phyloP scores from a whole-genome alignment of 495 filamentous ascomycete genomes.

The Melanomma pulvis-pyrius region DNA sequence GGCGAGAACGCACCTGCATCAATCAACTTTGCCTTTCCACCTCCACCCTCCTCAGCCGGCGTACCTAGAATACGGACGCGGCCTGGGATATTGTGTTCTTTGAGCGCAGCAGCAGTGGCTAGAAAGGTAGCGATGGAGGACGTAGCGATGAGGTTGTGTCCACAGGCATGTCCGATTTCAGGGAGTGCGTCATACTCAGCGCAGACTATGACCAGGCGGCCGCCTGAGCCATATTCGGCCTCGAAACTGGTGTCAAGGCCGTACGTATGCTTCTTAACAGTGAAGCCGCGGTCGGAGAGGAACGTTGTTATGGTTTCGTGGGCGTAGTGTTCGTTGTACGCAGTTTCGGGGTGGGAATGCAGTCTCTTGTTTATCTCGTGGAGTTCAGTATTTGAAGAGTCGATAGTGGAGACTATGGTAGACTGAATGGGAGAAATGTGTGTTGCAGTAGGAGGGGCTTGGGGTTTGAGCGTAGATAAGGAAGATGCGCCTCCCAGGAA shows the following conservation, averaged over 20 bases:
- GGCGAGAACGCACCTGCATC: constrained; percentile 59
- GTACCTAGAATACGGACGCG: not conserved
- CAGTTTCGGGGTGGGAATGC: constrained; percentile 13
- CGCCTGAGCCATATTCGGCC: constrained; percentile 46
- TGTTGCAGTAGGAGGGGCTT: no score
- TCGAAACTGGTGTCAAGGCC: constrained; percentile 50
- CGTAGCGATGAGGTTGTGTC: constrained; percentile 70
- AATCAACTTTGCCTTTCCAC: constrained; percentile 67
- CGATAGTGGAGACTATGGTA: not conserved
- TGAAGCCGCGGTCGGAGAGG: not conserved
- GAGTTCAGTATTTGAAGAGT: not conserved
- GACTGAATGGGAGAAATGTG: not conserved
- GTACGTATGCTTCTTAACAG: constrained; percentile 38
- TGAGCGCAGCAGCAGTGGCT: not conserved
- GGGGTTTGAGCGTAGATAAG: not conserved
- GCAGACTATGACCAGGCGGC: constrained; percentile 52
- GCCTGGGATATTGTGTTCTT: not conserved
- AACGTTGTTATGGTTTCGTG: constrained; percentile 1
- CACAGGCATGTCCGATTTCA: constrained; percentile 66
- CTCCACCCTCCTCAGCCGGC: constrained; percentile 70
- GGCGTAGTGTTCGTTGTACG: constrained; percentile 9
- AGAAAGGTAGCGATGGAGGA: constrained; percentile 59
- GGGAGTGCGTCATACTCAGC: constrained; percentile 48
- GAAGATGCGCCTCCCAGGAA: not conserved
- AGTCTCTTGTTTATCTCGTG: constrained; percentile 24